Percentiles rank a stretch among this genome's conserved stretches.
Evolutionary conservation across 2,329 filamentous ascomycete species (phyloP).

Genomic region (Emergomyces pasteurianus): DNA sequence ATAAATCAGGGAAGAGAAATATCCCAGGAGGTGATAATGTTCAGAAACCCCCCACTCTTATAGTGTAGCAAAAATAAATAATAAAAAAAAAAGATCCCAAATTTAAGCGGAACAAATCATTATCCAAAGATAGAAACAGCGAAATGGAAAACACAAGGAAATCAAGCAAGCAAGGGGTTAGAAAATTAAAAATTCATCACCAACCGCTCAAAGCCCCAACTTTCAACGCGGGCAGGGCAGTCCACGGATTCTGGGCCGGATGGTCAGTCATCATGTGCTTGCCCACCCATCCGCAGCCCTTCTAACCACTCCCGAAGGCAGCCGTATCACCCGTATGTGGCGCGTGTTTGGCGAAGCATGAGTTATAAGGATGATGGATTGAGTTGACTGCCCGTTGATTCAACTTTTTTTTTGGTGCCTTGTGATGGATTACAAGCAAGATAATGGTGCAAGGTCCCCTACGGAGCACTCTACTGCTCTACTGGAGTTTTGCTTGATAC

Average conservation of each 20-base stretch:
- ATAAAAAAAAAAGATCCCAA: too few relatives aligned
- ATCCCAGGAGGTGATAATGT: neutral
- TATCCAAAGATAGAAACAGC: neutral
- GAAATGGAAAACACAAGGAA: neutral
- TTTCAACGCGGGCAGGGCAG: conserved; percentile 38
- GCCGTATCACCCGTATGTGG: neutral
- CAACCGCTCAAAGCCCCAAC: conserved; percentile 49
- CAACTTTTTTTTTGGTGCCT: neutral
- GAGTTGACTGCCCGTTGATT: neutral
- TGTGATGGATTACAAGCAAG: neutral
- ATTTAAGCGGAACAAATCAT: neutral
- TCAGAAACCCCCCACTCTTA: too few relatives aligned
- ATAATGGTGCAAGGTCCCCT: too few relatives aligned
- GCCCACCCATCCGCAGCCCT: conserved; percentile 16
- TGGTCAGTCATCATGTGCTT: conserved; percentile 4
- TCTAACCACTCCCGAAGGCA: neutral
- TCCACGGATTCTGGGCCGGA: conserved; percentile 5
- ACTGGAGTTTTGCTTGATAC: neutral
- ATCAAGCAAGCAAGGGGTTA: too few relatives aligned
- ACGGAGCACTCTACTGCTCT: too few relatives aligned
- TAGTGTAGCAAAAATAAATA: neutral
- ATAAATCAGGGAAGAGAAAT: neutral
- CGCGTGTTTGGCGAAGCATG: neutral
- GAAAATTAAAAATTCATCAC: conserved; percentile 10
- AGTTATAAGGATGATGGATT: neutral